Percentiles rank a stretch among this genome's conserved stretches.
These are phyloP conservation scores for Pichia sp. DNA, from an alignment of 1,139 yeast species.

Conservation along the genomic window DNA sequence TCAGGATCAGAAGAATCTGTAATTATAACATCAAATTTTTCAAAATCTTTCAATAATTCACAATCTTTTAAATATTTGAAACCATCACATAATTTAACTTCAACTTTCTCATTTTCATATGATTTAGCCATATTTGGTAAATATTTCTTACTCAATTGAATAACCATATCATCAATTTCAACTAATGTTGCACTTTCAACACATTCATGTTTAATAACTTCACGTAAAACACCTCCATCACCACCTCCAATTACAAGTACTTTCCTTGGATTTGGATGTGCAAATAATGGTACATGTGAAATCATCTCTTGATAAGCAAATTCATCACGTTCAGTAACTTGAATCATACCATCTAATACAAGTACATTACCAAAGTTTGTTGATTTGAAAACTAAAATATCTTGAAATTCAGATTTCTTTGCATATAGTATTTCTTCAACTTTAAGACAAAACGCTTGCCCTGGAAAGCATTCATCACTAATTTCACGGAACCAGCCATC, in stretches of 20 bases:
- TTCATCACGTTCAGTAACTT: slow-evolving; percentile 91
- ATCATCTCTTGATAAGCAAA: slow-evolving; percentile 95
- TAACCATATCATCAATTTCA: slow-evolving; percentile 89
- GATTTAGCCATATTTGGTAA: slow-evolving; percentile 73
- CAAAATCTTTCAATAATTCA: slow-evolving; percentile 19
- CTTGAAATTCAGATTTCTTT: slow-evolving; percentile 81
- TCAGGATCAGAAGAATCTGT: slow-evolving; percentile 97
- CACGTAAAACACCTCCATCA: slow-evolving; percentile 93
- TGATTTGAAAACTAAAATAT: slow-evolving; percentile 79
- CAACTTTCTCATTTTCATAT: slow-evolving; percentile 73
- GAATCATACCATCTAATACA: slow-evolving; percentile 85
- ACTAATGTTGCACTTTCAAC: slow-evolving; percentile 84
- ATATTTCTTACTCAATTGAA: slow-evolving; percentile 71
- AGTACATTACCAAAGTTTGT: slow-evolving; percentile 86
- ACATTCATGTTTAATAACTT: slow-evolving; percentile 75
- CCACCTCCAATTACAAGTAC: slow-evolving; percentile 95
- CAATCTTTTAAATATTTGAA: slow-evolving; percentile 68
- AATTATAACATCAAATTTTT: slow-evolving; percentile 70
- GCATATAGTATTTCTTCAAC: slow-evolving; percentile 77
- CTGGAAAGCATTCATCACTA: slow-evolving; percentile 84
- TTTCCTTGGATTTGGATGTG: slow-evolving; percentile 84
- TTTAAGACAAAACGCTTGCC: slow-evolving; percentile 83
- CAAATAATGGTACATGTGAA: slow-evolving; percentile 79
- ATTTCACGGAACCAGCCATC: slow-evolving; percentile 94
- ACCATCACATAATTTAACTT: slow-evolving; percentile 83